Conservation (phyloP, 768 basidiomycete species). For the Cystobasidium tubakii region DNA sequence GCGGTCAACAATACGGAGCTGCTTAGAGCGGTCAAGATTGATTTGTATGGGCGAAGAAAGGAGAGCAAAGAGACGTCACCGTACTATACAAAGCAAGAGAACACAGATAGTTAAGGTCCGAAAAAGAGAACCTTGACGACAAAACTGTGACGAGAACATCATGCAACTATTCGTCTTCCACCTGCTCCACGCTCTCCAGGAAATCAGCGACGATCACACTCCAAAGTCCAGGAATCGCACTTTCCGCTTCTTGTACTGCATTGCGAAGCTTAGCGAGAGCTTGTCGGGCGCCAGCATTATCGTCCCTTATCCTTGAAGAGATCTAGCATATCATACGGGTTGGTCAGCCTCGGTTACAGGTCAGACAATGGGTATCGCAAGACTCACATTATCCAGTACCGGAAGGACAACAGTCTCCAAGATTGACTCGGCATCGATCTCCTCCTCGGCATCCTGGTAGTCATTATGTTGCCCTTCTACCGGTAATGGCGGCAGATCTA, state of each 20-base stretch:
- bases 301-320: constrained; percentile 81
- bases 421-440: constrained; percentile 55
- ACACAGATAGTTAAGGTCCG: no score
- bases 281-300: constrained; percentile 70
- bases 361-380: not conserved
- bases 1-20: no score
- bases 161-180: constrained; percentile 58
- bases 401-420: constrained; percentile 90
- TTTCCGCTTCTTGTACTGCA: constrained; percentile 90
- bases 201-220: constrained; percentile 63
- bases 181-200: constrained; percentile 83
- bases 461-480: not conserved
- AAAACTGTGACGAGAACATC: no score
- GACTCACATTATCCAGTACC: constrained; percentile 83
- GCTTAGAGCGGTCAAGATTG: no score
- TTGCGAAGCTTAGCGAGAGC: constrained; percentile 78
- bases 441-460: constrained; percentile 33
- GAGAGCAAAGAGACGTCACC: no score
- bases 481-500: not conserved
- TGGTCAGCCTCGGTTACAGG: constrained; percentile 5
- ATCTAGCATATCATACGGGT: constrained; percentile 55
- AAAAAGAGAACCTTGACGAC: no score
- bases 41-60: no score
- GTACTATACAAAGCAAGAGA: no score
- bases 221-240: constrained; percentile 89